A percentile compares a stretch with the other conserved stretches of the same genome.
Conservation (phyloP, 2,329 filamentous ascomycete genomes). For the Ascochyta koolunga region DNA sequence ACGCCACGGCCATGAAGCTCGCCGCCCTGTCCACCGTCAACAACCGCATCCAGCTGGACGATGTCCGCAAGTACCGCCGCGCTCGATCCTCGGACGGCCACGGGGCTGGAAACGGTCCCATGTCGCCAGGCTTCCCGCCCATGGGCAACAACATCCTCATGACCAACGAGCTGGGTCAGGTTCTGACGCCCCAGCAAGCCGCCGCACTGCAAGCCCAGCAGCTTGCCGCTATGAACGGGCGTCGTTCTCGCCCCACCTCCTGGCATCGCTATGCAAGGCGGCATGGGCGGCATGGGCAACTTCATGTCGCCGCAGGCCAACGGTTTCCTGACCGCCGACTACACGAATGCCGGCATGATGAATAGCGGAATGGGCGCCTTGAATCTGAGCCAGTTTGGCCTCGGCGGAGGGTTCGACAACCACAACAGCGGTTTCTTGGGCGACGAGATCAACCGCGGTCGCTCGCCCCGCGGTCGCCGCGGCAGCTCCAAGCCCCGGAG, state of each 20-base stretch:
- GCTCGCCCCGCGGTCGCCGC: slow-evolving; percentile 88
- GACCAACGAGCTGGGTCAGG: slow-evolving; percentile 91
- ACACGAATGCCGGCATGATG: slow-evolving; percentile 72
- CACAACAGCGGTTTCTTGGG: slow-evolving; percentile 79
- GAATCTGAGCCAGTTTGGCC: slow-evolving; percentile 73
- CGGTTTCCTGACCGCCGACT: slow-evolving; percentile 89
- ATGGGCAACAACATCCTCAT: slow-evolving; percentile 84
- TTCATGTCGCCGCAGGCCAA: slow-evolving; percentile 93
- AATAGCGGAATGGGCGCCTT: slow-evolving; percentile 74
- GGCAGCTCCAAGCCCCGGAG: slow-evolving; percentile 98
- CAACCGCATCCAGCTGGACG: slow-evolving; percentile 95
- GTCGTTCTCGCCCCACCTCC: slow-evolving; percentile 89
- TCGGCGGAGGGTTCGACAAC: slow-evolving; percentile 57
- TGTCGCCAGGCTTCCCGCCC: slow-evolving; percentile 67
- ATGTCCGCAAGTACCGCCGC: slow-evolving; percentile 94
- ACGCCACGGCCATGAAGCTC: slow-evolving; percentile 98
- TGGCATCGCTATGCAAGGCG: slow-evolving; percentile 76
- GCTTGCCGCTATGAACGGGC: slow-evolving; percentile 77
- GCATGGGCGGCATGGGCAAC: slow-evolving; percentile 64
- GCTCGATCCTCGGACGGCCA: slow-evolving; percentile 86
- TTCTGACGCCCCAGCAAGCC: slow-evolving; percentile 68
- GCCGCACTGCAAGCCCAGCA: slow-evolving; percentile 71
- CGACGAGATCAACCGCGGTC: slow-evolving; percentile 86
- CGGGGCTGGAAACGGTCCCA: slow-evolving; percentile 62
- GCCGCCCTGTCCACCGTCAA: slow-evolving; percentile 97